These are phyloP conservation scores for Ulvella scutata DNA, from an alignment of 139 green algal genomes.

Conservation along the genomic window DNA sequence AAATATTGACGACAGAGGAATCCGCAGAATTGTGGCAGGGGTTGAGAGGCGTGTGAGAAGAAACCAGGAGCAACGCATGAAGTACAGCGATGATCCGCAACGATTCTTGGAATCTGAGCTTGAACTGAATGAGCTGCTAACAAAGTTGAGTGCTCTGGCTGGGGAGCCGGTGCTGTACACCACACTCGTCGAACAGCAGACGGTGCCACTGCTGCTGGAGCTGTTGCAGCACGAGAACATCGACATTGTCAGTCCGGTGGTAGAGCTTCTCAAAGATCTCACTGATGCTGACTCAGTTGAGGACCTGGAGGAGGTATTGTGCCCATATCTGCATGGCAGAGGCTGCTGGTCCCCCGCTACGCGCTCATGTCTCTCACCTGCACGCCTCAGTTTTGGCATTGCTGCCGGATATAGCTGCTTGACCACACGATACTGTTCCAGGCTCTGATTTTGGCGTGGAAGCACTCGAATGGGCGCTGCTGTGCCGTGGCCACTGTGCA, in stretches of 20 bases:
- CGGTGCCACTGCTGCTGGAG: constrained; percentile 50
- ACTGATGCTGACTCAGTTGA: constrained; percentile 70
- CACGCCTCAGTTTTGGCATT: no score
- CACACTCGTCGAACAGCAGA: constrained; percentile 45
- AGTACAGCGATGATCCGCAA: constrained; percentile 68
- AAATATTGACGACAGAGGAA: constrained; percentile 13
- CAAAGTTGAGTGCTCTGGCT: constrained; percentile 11
- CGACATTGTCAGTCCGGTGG: constrained; percentile 64
- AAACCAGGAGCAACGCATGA: constrained; percentile 67
- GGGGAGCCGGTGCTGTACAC: constrained; percentile 65
- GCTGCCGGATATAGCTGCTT: no score
- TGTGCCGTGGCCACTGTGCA: no score
- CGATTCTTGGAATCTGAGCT: constrained; percentile 91
- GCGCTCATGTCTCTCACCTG: no score
- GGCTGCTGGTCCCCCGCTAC: not conserved
- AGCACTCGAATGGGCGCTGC: no score
- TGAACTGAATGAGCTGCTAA: constrained; percentile 69
- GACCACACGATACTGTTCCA: no score
- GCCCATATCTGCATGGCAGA: not conserved
- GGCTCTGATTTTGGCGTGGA: no score
- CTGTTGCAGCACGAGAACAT: constrained; percentile 88
- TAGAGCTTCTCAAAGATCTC: constrained; percentile 75
- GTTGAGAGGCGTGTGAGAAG: not conserved
- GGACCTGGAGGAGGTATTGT: constrained; percentile 15
- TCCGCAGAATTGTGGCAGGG: not conserved